A percentile compares a stretch with the other conserved stretches of the same genome.
Conservation (phyloP, 805 yeast genomes). For the Saccharomycopsis fermentans region DNA sequence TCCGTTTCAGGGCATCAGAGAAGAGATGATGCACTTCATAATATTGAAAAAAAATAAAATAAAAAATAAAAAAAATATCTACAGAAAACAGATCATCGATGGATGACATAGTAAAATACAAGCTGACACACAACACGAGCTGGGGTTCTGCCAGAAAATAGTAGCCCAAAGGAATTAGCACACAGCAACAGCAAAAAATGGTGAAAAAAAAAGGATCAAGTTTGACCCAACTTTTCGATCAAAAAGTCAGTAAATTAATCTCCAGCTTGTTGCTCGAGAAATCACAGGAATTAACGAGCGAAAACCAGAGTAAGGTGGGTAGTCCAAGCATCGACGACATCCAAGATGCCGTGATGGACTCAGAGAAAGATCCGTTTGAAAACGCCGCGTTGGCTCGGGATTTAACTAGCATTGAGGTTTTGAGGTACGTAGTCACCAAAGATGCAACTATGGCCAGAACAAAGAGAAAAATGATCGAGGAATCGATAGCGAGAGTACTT, state of each 20-base stretch:
- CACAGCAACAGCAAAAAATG: not conserved
- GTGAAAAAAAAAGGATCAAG: conserved; percentile 1
- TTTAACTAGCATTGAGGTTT: conserved; percentile 9
- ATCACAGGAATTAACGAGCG: not conserved
- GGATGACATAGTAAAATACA: too few relatives aligned
- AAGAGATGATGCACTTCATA: too few relatives aligned
- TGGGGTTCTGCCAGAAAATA: too few relatives aligned
- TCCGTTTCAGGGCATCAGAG: too few relatives aligned
- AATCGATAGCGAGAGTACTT: conserved; percentile 10
- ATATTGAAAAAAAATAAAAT: too few relatives aligned
- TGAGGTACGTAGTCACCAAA: conserved; percentile 7
- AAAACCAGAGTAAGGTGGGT: conserved; percentile 21
- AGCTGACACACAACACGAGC: too few relatives aligned
- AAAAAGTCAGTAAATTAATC: conserved; percentile 1
- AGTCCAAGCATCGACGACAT: conserved; percentile 59
- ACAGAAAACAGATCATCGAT: too few relatives aligned
- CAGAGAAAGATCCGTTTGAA: conserved; percentile 26
- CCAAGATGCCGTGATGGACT: conserved; percentile 27
- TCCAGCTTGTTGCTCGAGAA: not conserved
- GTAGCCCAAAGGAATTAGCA: too few relatives aligned
- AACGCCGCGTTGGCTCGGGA: conserved; percentile 5
- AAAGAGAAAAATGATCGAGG: conserved; percentile 13
- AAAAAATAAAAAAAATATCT: too few relatives aligned
- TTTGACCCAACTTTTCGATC: conserved; percentile 7
- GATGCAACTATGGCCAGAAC: conserved; percentile 11